Base-by-base conservation (phyloP, 192 early-diverging fungal species). In the Umbelopsis sp. region DNA sequence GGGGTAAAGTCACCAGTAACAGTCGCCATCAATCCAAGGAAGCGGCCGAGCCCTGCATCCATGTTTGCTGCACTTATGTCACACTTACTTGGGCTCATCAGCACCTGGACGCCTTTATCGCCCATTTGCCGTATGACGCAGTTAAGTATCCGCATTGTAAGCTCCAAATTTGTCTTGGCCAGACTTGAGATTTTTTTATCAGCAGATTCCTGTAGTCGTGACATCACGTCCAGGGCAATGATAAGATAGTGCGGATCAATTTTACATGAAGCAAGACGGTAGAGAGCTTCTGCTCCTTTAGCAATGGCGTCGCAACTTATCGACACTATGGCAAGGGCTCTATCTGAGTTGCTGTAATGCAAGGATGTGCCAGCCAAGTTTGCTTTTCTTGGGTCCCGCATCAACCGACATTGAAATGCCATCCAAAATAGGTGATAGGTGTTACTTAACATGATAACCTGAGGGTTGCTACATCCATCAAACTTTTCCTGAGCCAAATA, bases 221-320 rank as follows among this genome's bases (percentile, higher is more conserved):
- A 37, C 16, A 66, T 27, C n/a, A 49, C 61, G 33, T 75, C 74
- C n/a, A 75, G 37, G 37, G 48, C 50, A 23, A 75, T 47, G 7
- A 49, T 69, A 11, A 75, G 3, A 64, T 64, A 66, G 21, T 75
- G 68, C 21, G 51, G 22, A n/a, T 75, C 74, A 2, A 75, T 13
- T n/a, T 61, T 67, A 55, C 74, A 75, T 35, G 74, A 69, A n/a
- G 41, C n/a, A 3, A 61, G 61, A 3, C n/a, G 16, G 16, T 66
- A 35, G 3, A 75, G 64, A 4, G 66, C 50, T 23, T 58, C 46
- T 25, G 25, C 47, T 12, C 70, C 50, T 21, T 69, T 69, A 9
- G 64, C 49, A 21, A 75, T 67, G 46, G 74, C 64, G 30, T 75
- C 74, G 12, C 52, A 71, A 21, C 46, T 41, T 41, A 75, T 75